Percentiles rank a stretch among this genome's conserved stretches.
Conservation (phyloP, 2,329 filamentous ascomycete species). For the Cyphellophora europaea region DNA sequence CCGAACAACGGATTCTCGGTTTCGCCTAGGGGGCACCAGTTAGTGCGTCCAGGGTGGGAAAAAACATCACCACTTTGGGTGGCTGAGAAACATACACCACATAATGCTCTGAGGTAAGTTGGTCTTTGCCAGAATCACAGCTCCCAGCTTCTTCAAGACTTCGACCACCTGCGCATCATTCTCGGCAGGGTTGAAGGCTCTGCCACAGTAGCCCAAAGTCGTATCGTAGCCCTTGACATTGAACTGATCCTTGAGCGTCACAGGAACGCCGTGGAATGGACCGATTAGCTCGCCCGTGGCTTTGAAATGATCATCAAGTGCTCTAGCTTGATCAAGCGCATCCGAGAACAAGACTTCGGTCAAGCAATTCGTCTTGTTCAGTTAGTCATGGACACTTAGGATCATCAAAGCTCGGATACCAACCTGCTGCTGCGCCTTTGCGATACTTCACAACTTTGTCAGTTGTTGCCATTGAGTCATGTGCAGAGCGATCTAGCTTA, state of each 20-base stretch:
- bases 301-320: slow-evolving; percentile 24
- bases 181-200: slow-evolving; percentile 30
- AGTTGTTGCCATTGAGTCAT: too few relatives aligned
- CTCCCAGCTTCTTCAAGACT: slow-evolving; percentile 41
- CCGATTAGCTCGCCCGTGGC: slow-evolving; percentile 35
- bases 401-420: background rate
- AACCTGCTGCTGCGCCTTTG: slow-evolving; percentile 21
- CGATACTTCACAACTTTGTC: slow-evolving; percentile 18
- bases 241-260: slow-evolving; percentile 54
- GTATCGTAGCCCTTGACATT: slow-evolving; percentile 49
- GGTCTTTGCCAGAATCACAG: slow-evolving; percentile 45
- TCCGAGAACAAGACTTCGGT: slow-evolving; percentile 29
- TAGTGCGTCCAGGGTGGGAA: too few relatives aligned
- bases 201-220: slow-evolving; percentile 44
- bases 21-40: slow-evolving; percentile 38
- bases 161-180: slow-evolving; percentile 42
- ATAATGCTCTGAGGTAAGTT: slow-evolving; percentile 44
- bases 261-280: slow-evolving; percentile 44
- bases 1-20: slow-evolving; percentile 46
- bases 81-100: slow-evolving; percentile 27
- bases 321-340: slow-evolving; percentile 24
- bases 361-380: slow-evolving; percentile 26
- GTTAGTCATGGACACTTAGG: too few relatives aligned
- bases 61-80: too few relatives aligned
- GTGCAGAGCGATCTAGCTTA: slow-evolving; percentile 13